Evolutionary conservation across 371 early-diverging fungal species (phyloP).

Genomic region (Lichtheimia ornata): DNA sequence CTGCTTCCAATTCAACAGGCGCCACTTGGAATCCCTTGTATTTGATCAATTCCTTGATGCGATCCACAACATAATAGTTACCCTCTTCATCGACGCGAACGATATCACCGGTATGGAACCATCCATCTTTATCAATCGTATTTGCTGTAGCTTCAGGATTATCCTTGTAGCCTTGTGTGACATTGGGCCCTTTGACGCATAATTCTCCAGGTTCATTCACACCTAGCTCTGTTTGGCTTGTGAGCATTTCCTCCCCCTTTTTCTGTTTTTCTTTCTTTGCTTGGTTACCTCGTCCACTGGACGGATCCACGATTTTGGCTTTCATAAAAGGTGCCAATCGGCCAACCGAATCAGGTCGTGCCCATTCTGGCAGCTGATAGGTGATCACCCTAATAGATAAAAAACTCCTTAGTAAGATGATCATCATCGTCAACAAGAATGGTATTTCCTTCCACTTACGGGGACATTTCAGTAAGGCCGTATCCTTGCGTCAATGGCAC

Average conservation of each 20-base stretch:
- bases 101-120: constrained; percentile 84
- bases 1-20: constrained; percentile 70
- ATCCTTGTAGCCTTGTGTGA: constrained; percentile 77
- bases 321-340: constrained; percentile 59
- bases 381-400: constrained; percentile 12
- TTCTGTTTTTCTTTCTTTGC: too few relatives aligned
- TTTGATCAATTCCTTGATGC: constrained; percentile 78
- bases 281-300: constrained; percentile 71
- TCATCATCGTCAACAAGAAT: neutral
- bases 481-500: constrained; percentile 7
- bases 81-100: constrained; percentile 55
- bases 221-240: constrained; percentile 65
- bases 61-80: constrained; percentile 67
- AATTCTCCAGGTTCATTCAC: constrained; percentile 66
- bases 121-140: constrained; percentile 71
- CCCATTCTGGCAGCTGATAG: constrained; percentile 11
- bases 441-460: neutral
- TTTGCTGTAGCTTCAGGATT: constrained; percentile 68
- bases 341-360: constrained; percentile 67
- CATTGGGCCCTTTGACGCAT: constrained; percentile 77
- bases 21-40: constrained; percentile 81
- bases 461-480: constrained; percentile 63
- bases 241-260: too few relatives aligned
- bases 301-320: constrained; percentile 43
- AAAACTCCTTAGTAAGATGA: too few relatives aligned